A percentile compares a stretch with the other conserved stretches of the same genome.
Conservation (phyloP, 768 basidiomycete species). For the Lanmaoa rubissima region DNA sequence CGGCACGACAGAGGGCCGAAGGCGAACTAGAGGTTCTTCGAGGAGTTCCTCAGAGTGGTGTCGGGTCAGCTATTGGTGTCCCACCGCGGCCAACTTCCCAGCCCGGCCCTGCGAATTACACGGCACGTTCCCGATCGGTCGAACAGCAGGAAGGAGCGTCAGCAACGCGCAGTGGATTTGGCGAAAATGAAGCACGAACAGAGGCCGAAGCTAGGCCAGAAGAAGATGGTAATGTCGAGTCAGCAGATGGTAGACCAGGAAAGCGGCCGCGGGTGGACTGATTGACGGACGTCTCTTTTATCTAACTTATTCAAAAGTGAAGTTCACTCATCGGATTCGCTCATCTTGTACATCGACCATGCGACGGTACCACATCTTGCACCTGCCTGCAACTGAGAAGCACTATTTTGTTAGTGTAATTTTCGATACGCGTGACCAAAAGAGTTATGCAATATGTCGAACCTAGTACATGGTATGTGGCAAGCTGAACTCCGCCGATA, state of each 20-base stretch:
- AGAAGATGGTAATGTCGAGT: slow-evolving; percentile 15
- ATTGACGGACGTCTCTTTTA: slow-evolving; percentile 1
- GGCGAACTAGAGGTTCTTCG: slow-evolving; percentile 60
- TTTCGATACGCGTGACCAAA: no score
- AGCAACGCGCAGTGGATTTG: slow-evolving; percentile 8
- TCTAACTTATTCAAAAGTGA: slow-evolving; percentile 20
- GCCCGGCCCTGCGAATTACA: slow-evolving; percentile 9
- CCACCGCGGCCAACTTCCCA: slow-evolving; percentile 21
- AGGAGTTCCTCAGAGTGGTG: slow-evolving; percentile 29
- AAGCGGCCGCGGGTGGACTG: slow-evolving; percentile 35
- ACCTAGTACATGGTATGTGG: no score
- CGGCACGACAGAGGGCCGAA: slow-evolving; percentile 56
- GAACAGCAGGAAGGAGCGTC: slow-evolving; percentile 26
- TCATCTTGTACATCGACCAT: slow-evolving; percentile 10
- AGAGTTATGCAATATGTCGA: no score
- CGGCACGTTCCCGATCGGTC: slow-evolving; percentile 27
- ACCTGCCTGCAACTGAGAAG: background rate
- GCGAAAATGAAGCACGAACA: slow-evolving; percentile 20
- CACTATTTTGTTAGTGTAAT: no score
- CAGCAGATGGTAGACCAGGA: slow-evolving; percentile 25
- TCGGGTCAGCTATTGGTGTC: background rate
- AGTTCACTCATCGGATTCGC: slow-evolving; percentile 7
- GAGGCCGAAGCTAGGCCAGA: slow-evolving; percentile 21
- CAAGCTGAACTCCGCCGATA: no score
- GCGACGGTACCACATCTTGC: slow-evolving; percentile 4